phyloP scores from a whole-genome alignment of 2,329 filamentous ascomycete species.

The Purpureocillium lavendulum region DNA sequence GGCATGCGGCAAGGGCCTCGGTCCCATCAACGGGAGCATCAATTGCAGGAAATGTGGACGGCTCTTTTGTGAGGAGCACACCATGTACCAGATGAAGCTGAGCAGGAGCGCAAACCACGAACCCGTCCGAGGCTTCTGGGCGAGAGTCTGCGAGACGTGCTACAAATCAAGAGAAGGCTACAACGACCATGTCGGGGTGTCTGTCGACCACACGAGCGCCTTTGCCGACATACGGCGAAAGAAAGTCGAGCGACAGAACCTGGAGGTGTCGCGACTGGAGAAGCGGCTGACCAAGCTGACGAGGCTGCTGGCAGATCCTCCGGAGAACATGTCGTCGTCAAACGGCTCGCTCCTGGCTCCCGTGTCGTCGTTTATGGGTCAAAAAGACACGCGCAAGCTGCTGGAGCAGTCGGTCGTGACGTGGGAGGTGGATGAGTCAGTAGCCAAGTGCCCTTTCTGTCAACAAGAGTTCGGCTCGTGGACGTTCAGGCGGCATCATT shows the following conservation, averaged over 20 bases:
- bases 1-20: conserved; percentile 71
- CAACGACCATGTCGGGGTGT: conserved; percentile 72
- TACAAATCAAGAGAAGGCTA: conserved; percentile 96
- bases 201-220: conserved; percentile 61
- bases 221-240: conserved; percentile 68
- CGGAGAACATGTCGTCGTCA: conserved; percentile 50
- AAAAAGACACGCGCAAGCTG: conserved; percentile 67
- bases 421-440: conserved; percentile 86
- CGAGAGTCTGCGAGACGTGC: conserved; percentile 95
- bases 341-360: conserved; percentile 49
- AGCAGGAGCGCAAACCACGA: conserved; percentile 85
- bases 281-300: conserved; percentile 89
- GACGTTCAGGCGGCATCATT: conserved; percentile 89
- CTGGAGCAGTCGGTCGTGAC: conserved; percentile 88
- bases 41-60: conserved; percentile 92
- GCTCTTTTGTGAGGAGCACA: conserved; percentile 94
- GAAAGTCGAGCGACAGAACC: conserved; percentile 72
- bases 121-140: conserved; percentile 85
- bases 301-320: conserved; percentile 67
- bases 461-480: conserved; percentile 93
- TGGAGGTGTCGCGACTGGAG: conserved; percentile 84
- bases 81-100: conserved; percentile 99
- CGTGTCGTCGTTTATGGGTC: conserved; percentile 53
- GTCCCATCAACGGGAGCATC: conserved; percentile 71
- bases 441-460: conserved; percentile 82